Evolutionary conservation across 140 eudicot species (phyloP).

Genomic region (Anethum foeniculum): DNA sequence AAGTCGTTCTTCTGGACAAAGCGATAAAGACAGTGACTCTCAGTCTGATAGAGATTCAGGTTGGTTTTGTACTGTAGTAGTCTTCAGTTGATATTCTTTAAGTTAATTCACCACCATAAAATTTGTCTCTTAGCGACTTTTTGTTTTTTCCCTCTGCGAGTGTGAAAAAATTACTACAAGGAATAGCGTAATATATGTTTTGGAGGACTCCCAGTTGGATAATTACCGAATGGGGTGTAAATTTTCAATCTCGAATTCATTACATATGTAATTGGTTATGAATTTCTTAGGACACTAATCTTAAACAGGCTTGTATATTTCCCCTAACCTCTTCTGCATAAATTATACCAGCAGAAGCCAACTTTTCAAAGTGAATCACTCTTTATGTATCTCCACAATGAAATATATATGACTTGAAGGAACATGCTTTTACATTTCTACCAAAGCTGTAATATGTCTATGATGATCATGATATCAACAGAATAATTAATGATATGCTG

Average conservation of each 20-base stretch:
- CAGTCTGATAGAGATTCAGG: slow-evolving; percentile 81
- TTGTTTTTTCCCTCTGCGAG: not conserved
- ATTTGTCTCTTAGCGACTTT: not conserved
- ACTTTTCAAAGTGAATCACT: not conserved
- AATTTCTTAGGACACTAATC: not conserved
- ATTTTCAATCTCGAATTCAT: not conserved
- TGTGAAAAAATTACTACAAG: not conserved
- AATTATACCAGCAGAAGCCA: not conserved
- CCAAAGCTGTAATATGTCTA: not conserved
- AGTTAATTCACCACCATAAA: not conserved
- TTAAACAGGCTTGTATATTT: not conserved
- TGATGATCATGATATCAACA: not conserved
- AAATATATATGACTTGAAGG: not conserved
- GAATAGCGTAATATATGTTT: not conserved
- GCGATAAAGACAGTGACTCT: slow-evolving; percentile 67
- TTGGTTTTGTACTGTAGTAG: slow-evolving; percentile 19
- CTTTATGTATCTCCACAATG: not conserved
- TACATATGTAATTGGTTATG: not conserved
- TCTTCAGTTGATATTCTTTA: slow-evolving; percentile 4
- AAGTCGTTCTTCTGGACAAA: slow-evolving; percentile 65
- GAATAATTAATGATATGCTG: not conserved
- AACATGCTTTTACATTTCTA: not conserved
- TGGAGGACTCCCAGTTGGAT: not conserved
- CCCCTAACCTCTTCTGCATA: not conserved
- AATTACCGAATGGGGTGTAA: not conserved